A percentile compares a stretch with the other conserved stretches of the same genome.
These are phyloP conservation scores for Entoloma clypeatum DNA, from an alignment of 1,284 basidiomycete genomes.

Conservation along the genomic window DNA sequence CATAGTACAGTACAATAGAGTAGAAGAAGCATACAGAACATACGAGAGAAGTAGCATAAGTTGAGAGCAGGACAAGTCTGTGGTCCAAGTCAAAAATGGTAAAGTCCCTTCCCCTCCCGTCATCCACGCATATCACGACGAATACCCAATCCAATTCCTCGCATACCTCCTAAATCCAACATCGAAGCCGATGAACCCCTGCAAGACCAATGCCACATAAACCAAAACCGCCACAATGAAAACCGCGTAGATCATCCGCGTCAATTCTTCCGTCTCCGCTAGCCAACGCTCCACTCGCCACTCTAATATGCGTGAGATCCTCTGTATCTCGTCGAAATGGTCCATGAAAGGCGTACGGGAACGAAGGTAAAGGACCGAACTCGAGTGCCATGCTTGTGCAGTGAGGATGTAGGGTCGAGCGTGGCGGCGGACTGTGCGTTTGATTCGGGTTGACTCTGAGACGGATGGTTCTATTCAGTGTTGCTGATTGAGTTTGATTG, in stretches of 20 bases:
- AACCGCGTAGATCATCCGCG: constrained; percentile 4
- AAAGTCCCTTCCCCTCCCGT: too few species aligned
- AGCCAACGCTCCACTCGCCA: constrained; percentile 10
- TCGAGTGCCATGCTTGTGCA: not conserved
- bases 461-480: constrained; percentile 10
- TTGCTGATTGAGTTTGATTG: not conserved
- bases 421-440: constrained; percentile 9
- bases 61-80: not conserved
- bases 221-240: constrained; percentile 1
- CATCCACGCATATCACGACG: too few species aligned
- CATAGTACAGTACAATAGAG: too few species aligned
- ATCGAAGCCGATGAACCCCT: too few species aligned
- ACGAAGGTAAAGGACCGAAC: not conserved
- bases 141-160: too few species aligned
- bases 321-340: constrained; percentile 5
- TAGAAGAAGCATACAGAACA: not conserved
- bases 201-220: not conserved
- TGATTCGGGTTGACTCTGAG: constrained; percentile 7
- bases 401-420: not conserved
- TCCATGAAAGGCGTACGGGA: constrained; percentile 3
- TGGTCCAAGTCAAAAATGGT: not conserved
- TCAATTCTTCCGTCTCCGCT: constrained; percentile 1
- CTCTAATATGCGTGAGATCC: constrained; percentile 3
- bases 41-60: not conserved
- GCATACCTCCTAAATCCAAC: too few species aligned